Conservation (phyloP, 2,329 filamentous ascomycete species). For the Verticillium tricorpus region DNA sequence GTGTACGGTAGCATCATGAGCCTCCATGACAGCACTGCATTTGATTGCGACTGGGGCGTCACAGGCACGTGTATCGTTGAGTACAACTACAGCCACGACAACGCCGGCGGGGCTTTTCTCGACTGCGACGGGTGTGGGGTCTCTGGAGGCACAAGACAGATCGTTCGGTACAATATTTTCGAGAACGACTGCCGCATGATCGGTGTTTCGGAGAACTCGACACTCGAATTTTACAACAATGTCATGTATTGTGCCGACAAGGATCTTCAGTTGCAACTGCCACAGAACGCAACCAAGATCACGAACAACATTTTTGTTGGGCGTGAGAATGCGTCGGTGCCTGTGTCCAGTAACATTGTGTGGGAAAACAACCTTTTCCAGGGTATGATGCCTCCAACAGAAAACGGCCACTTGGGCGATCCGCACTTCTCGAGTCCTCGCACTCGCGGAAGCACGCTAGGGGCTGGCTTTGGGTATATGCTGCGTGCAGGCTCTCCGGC, state of each 20-base stretch:
- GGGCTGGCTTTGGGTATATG: conserved; percentile 13
- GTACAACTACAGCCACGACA: conserved; percentile 21
- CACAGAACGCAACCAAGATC: conserved; percentile 11
- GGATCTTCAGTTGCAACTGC: conserved; percentile 15
- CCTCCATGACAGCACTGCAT: conserved; percentile 16
- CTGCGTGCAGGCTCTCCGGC: conserved; percentile 13
- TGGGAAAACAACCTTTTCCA: conserved; percentile 19
- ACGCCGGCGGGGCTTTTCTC: conserved; percentile 19
- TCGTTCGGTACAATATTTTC: conserved; percentile 21
- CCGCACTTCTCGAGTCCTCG: conserved; percentile 13
- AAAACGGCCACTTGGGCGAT: conserved; percentile 13
- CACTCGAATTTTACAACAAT: conserved; percentile 19
- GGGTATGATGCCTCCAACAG: conserved; percentile 8
- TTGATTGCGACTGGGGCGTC: conserved; percentile 22
- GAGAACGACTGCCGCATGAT: conserved; percentile 19
- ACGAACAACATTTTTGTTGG: conserved; percentile 22
- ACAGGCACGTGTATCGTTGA: conserved; percentile 19
- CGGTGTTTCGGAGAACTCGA: conserved; percentile 16
- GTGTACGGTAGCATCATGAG: conserved; percentile 19
- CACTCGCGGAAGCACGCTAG: conserved; percentile 1
- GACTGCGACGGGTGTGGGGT: conserved; percentile 20
- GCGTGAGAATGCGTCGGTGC: conserved; percentile 14
- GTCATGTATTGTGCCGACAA: conserved; percentile 18
- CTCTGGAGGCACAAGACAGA: conserved; percentile 16
- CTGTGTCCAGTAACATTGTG: conserved; percentile 9